Evolutionary conservation across 805 yeast genomes (phyloP).

Genomic region (Candida golubevii): DNA sequence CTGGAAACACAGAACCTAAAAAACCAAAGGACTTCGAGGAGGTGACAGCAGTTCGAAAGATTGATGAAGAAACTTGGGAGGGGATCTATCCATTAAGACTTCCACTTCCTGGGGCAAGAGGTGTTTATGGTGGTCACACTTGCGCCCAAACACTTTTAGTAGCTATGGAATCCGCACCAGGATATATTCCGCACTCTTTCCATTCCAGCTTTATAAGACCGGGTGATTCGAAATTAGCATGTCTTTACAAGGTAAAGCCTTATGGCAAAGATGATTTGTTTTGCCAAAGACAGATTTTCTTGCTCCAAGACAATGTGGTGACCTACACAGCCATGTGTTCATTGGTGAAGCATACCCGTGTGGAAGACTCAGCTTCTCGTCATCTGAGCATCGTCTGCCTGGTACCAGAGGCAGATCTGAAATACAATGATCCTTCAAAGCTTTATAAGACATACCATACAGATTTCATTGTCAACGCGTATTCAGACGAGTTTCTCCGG

Average conservation of each 20-base stretch:
- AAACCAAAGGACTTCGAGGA: conserved; percentile 14
- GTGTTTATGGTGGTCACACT: conserved; percentile 68
- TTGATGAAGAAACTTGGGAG: conserved; percentile 18
- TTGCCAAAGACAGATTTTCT: conserved; percentile 49
- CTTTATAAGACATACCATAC: conserved; percentile 31
- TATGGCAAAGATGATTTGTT: conserved; percentile 51
- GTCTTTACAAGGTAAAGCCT: conserved; percentile 50
- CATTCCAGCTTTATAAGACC: conserved; percentile 60
- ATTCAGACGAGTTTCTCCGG: conserved; percentile 33
- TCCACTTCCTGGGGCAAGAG: conserved; percentile 48
- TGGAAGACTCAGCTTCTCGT: not conserved
- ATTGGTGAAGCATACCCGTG: conserved; percentile 24
- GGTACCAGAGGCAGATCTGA: conserved; percentile 4
- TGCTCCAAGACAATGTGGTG: conserved; percentile 49
- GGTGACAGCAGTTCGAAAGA: conserved; percentile 10
- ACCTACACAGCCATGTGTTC: conserved; percentile 51
- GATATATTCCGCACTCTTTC: conserved; percentile 51
- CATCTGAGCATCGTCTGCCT: not conserved
- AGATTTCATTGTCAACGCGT: conserved; percentile 35
- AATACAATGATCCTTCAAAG: conserved; percentile 23
- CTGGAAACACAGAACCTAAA: conserved; percentile 2
- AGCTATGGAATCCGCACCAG: conserved; percentile 45
- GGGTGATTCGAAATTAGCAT: conserved; percentile 44
- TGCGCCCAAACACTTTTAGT: conserved; percentile 65
- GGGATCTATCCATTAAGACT: conserved; percentile 34